Evolutionary conservation across 2,329 filamentous ascomycete genomes (phyloP), one percentile per base, ranked within the genome.

Genomic region (Botryotinia calthae): DNA sequence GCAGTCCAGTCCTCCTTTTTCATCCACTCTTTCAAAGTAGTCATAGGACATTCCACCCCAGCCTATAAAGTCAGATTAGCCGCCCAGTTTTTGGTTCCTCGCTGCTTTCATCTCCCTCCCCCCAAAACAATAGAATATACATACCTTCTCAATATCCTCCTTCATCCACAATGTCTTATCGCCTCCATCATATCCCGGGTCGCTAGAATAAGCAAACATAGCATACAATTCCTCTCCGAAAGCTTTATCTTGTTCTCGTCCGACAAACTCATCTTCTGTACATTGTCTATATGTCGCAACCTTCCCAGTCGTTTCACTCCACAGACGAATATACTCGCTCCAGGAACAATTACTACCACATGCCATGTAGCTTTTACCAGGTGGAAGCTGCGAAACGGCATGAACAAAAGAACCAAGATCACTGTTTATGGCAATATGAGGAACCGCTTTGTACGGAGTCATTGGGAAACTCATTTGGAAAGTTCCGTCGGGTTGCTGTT

Each of bases 391-490:
- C 42, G 79, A 77, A 6, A 79, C 70, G 3, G 75, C 77, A 71
- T 79, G 75, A 59, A 80, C 79, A 48, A 81, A 81, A 28, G 72
- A 59, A 5, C 81, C 81, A 4, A 80, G 77, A 73, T 87, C 85
- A 4, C 79, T 78, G n/a, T 82, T 82, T 9, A 86, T 84, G 25
- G 83, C 82, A 0, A 87, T 85, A 1, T 64, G 69, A 22, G 58
- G 85, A 0, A 84, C 77, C 1, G 75, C 73, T 37, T 78, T 81
- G 64, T 82, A 73, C 0, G 85, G 82, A 0, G 77, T 74, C 0
- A 84, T 86, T 9, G 84, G 81, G 74, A 87, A 86, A 12, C 81
- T 77, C 85, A 86, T 87, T 72, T 85, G 81, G 71, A 84, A 82
- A 48, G 79, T 83, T 40, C 82, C 84, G 64, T 86, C 82, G 0